Evolutionary conservation across 2,329 filamentous ascomycete genomes (phyloP).

Genomic region (Aspergillus calidoustus): DNA sequence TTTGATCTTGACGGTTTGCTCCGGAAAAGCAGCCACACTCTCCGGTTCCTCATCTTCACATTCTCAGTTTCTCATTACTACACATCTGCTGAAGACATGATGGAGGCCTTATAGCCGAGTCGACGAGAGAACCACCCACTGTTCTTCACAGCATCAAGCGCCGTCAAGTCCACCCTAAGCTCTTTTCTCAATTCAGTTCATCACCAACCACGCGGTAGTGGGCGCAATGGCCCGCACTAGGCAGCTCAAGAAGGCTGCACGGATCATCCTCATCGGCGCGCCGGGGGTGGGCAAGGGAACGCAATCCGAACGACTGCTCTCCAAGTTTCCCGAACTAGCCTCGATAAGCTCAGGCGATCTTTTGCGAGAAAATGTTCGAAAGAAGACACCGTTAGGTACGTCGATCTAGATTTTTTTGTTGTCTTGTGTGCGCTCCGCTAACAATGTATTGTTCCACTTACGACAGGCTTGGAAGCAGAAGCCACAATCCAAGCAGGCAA

Average conservation of each 20-base stretch:
- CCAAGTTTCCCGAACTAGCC: conserved; percentile 84
- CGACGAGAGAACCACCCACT: background rate
- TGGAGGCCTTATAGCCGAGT: conserved; percentile 19
- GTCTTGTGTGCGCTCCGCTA: background rate
- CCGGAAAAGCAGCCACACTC: background rate
- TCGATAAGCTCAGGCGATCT: conserved; percentile 94
- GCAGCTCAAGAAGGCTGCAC: conserved; percentile 76
- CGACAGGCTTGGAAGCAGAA: conserved; percentile 84
- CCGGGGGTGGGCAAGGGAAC: conserved; percentile 98
- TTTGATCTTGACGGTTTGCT: background rate
- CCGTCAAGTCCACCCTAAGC: background rate
- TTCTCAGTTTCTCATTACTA: background rate
- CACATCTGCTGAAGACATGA: conserved; percentile 9
- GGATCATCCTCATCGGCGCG: conserved; percentile 91
- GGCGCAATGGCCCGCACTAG: conserved; percentile 39
- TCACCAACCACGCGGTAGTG: background rate
- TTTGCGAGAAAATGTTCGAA: conserved; percentile 88
- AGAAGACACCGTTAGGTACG: conserved; percentile 80
- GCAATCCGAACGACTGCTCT: conserved; percentile 85
- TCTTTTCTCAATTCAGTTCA: background rate
- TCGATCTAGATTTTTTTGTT: background rate
- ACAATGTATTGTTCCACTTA: background rate
- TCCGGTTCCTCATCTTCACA: background rate
- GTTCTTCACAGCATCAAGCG: background rate
- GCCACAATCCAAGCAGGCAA: conserved; percentile 83